Evolutionary conservation across 2,329 filamentous ascomycete genomes (phyloP).

Genomic region (Penicillium frequentans): DNA sequence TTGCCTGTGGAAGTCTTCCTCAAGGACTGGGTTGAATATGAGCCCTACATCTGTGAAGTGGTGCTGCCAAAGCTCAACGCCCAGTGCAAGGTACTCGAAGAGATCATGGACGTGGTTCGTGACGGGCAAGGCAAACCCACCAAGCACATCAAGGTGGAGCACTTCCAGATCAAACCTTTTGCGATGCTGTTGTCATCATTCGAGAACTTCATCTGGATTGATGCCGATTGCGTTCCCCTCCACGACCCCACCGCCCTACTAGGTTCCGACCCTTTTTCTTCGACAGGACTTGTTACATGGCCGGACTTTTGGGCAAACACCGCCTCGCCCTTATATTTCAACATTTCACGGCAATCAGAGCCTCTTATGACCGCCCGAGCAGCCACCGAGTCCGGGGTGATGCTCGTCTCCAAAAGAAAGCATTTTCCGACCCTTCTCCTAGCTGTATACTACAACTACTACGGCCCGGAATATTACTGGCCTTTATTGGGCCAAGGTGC

Average conservation of each 20-base stretch:
- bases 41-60: constrained; percentile 35
- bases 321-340: constrained; percentile 38
- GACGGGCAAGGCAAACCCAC: constrained; percentile 12
- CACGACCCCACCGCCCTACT: constrained; percentile 46
- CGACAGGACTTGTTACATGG: constrained; percentile 57
- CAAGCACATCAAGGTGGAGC: constrained; percentile 27
- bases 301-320: constrained; percentile 51
- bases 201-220: constrained; percentile 56
- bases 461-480: constrained; percentile 29
- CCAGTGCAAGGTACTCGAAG: constrained; percentile 39
- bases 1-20: constrained; percentile 48
- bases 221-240: constrained; percentile 55
- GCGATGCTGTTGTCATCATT: constrained; percentile 58
- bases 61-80: constrained; percentile 38
- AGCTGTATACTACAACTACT: constrained; percentile 32
- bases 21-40: constrained; percentile 32
- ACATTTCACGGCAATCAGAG: constrained; percentile 34
- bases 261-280: constrained; percentile 48
- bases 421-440: constrained; percentile 30
- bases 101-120: constrained; percentile 20
- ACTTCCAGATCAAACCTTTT: constrained; percentile 57
- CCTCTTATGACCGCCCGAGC: constrained; percentile 30
- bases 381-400: constrained; percentile 31
- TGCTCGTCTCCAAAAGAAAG: constrained; percentile 32
- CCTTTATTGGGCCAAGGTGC: constrained; percentile 31